Conservation (phyloP, 768 basidiomycete genomes). For the Pholiota molesta region DNA sequence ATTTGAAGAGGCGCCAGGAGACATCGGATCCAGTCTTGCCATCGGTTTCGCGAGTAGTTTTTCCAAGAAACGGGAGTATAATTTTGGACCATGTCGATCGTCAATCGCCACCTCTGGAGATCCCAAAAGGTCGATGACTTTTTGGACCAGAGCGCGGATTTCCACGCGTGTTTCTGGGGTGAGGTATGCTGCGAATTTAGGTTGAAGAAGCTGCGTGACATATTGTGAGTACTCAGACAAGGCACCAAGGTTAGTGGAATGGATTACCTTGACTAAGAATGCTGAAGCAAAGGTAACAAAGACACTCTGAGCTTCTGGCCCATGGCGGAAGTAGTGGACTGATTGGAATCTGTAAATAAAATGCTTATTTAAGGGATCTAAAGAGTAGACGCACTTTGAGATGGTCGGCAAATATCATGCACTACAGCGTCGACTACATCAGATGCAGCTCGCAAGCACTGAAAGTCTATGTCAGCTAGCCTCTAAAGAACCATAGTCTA, state of each 20-base stretch:
- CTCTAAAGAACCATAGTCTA: background rate
- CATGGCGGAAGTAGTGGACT: slow-evolving; percentile 62
- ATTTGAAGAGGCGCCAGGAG: slow-evolving; percentile 22
- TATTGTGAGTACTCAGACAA: background rate
- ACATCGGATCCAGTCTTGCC: slow-evolving; percentile 36
- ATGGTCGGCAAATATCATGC: slow-evolving; percentile 56
- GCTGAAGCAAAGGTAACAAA: slow-evolving; percentile 82
- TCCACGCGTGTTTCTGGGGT: slow-evolving; percentile 58
- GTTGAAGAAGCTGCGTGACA: slow-evolving; percentile 67
- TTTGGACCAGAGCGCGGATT: slow-evolving; percentile 65
- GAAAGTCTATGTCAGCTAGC: slow-evolving; percentile 7
- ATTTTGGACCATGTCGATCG: slow-evolving; percentile 77
- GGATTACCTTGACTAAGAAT: slow-evolving; percentile 74
- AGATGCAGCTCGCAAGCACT: slow-evolving; percentile 71
- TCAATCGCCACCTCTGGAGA: slow-evolving; percentile 77
- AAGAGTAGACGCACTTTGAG: slow-evolving; percentile 46
- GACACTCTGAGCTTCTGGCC: slow-evolving; percentile 79
- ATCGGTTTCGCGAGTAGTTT: slow-evolving; percentile 67
- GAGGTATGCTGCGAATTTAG: slow-evolving; percentile 67
- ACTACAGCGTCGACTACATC: slow-evolving; percentile 68
- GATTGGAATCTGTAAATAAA: slow-evolving; percentile 11
- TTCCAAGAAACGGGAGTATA: slow-evolving; percentile 80
- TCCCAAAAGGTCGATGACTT: slow-evolving; percentile 66
- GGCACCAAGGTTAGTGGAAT: background rate
- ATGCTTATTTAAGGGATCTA: background rate